Conservation (phyloP, 2,329 filamentous ascomycete species). For the Hypoxylon sp. region DNA sequence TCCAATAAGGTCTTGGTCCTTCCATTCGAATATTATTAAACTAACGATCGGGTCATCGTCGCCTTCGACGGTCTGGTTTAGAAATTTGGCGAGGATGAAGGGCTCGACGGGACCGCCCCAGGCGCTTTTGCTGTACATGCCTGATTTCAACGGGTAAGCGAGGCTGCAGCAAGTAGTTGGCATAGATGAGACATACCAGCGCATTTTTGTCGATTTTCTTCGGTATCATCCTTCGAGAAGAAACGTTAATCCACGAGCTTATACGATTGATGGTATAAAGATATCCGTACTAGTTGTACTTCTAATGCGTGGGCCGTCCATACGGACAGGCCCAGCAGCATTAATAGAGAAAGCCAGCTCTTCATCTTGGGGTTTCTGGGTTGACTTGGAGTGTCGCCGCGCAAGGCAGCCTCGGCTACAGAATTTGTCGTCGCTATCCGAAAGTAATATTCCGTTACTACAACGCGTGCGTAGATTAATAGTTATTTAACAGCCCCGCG, state of each 20-base stretch:
- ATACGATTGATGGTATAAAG: slow-evolving; percentile 1
- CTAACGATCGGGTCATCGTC: slow-evolving; percentile 79
- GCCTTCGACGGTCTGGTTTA: slow-evolving; percentile 64
- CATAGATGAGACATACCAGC: slow-evolving; percentile 54
- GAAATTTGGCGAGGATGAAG: slow-evolving; percentile 86
- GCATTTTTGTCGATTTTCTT: slow-evolving; percentile 83
- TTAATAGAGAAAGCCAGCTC: slow-evolving; percentile 58
- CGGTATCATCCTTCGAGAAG: slow-evolving; percentile 71
- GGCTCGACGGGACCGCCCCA: slow-evolving; percentile 92
- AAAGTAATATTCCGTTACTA: slow-evolving; percentile 6
- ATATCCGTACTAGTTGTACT: slow-evolving; percentile 60
- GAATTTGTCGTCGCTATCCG: slow-evolving; percentile 35
- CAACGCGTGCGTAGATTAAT: slow-evolving; percentile 6
- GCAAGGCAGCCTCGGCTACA: slow-evolving; percentile 42
- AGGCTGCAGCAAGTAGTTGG: slow-evolving; percentile 1
- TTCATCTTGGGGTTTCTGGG: slow-evolving; percentile 59
- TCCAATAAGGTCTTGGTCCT: slow-evolving; percentile 81
- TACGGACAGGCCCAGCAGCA: slow-evolving; percentile 61
- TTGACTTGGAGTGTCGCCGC: slow-evolving; percentile 36
- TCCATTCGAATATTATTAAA: slow-evolving; percentile 93
- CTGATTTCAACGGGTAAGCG: slow-evolving; percentile 52
- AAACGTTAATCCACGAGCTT: slow-evolving; percentile 22
- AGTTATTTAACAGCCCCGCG: background rate
- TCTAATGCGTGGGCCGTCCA: slow-evolving; percentile 65
- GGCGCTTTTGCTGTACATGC: slow-evolving; percentile 90